phyloP scores from a whole-genome alignment of 1,284 basidiomycete species.

The Jaminaea rosea region DNA sequence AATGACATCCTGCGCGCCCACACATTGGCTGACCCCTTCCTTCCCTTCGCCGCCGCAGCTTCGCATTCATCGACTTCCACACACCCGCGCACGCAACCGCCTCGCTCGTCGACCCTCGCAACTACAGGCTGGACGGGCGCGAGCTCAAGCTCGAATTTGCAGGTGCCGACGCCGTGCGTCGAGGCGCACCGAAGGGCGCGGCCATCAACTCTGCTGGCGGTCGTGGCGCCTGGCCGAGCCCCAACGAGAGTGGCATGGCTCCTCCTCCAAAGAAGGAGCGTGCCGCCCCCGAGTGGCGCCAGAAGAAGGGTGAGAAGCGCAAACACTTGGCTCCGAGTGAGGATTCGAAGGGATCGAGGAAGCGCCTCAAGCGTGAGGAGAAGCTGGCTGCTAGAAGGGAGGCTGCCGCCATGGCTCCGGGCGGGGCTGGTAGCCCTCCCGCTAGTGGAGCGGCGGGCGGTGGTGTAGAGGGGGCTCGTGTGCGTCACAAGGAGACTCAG shows the following conservation, averaged over 20 bases:
- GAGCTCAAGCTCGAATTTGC: constrained; percentile 81
- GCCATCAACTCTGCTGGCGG: constrained; percentile 3
- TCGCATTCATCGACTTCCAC: constrained; percentile 83
- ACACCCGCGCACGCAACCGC: constrained; percentile 68
- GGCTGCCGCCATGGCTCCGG: neutral
- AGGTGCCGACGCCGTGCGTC: constrained; percentile 65
- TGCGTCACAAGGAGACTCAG: constrained; percentile 28
- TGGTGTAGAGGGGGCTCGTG: constrained; percentile 16
- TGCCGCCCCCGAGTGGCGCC: constrained; percentile 3
- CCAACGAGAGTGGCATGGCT: neutral
- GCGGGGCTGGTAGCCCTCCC: neutral
- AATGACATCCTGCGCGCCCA: constrained; percentile 1
- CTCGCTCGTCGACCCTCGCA: constrained; percentile 71
- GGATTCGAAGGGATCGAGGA: too few relatives aligned
- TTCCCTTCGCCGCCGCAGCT: constrained; percentile 53
- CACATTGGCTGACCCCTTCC: constrained; percentile 1
- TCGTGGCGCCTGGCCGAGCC: neutral
- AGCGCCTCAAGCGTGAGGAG: neutral
- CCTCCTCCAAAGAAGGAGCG: too few relatives aligned
- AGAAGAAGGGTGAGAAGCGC: neutral
- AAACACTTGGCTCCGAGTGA: too few relatives aligned
- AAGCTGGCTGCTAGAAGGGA: neutral
- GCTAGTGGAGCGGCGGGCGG: neutral
- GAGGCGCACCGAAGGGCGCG: constrained; percentile 26
- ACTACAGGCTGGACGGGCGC: constrained; percentile 73